Base-by-base conservation (phyloP, 768 basidiomycete genomes). In the Cytidiella melzeri region DNA sequence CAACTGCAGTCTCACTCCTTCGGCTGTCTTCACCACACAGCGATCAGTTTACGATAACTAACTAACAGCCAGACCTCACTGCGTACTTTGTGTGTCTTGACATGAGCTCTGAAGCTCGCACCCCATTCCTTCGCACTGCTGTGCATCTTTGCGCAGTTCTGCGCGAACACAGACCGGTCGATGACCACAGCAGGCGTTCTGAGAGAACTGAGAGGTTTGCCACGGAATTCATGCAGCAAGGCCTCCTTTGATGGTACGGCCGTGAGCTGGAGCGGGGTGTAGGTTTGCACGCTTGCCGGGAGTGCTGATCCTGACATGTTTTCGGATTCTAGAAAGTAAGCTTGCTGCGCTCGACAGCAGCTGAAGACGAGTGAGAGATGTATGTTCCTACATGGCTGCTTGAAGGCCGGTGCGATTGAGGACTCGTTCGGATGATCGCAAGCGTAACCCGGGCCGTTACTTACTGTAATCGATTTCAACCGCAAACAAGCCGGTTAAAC, bases 151-250 rank as follows among this genome's bases (percentile, higher is more conserved):
- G 74, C 74, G 63, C 88, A 92, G 62, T 93, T 93, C 25, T 73
- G 64, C 28, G 77, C 77, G 64, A 92, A 92, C 7, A 81, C 54
- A 7, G 75, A 73, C 21, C 85, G 77, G 67, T 93, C 87, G 54
- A 92, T 79, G 52, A 92, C 70, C 54, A 90, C 66, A 1, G 87
- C 87, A 15, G 90, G 90, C 0, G 90, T 92, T 47, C 87, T 74
- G 21, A 92, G 67, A 1, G 66, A 66, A 39, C 76, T 66, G 52
- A 90, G 59, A 21, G 70, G 59, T 59, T 73, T 77, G 19, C 84
- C 83, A 30, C 75, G 67, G 65, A 81, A 91, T 48, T 77, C 71
- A 39, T 72, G 57, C 23, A 73, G 61, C 19, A 87, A 67, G 9
- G 63, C 69, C 47, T 70, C 69, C 60, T 83, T 81, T 54, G 69